Percentiles rank a stretch among this genome's conserved stretches.
Conservation (phyloP, 2,329 filamentous ascomycete genomes). For the Trichoderma sp. region DNA sequence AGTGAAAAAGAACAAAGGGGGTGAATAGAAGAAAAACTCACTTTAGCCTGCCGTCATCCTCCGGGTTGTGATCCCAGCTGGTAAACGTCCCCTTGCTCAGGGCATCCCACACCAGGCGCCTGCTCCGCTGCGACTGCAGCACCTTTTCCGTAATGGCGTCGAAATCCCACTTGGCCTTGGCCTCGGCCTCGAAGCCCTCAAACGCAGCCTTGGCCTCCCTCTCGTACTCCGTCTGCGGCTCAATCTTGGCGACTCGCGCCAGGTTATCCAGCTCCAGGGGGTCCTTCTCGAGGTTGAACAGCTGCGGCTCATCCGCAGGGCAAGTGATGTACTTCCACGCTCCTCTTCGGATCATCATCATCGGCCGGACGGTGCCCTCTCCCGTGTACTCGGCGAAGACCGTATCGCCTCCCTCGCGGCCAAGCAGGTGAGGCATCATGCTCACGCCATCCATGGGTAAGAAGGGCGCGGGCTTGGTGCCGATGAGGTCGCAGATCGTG, state of each 20-base stretch:
- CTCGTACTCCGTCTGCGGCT: conserved; percentile 47
- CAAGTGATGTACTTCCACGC: conserved; percentile 91
- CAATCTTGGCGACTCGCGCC: conserved; percentile 49
- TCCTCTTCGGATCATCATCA: conserved; percentile 92
- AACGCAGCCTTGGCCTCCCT: conserved; percentile 55
- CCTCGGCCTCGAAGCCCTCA: conserved; percentile 72
- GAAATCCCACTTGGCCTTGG: conserved; percentile 77
- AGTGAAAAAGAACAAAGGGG: background rate
- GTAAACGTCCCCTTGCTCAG: conserved; percentile 75
- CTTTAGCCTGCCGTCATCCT: conserved; percentile 68
- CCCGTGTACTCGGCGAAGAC: conserved; percentile 96
- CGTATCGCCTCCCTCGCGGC: conserved; percentile 70
- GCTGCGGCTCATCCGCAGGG: conserved; percentile 78
- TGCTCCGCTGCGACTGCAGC: conserved; percentile 74
- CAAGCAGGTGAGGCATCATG: conserved; percentile 75
- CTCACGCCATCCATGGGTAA: conserved; percentile 87
- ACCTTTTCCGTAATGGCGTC: conserved; percentile 74
- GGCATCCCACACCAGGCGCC: conserved; percentile 77
- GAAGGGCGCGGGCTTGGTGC: conserved; percentile 66
- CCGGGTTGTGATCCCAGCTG: conserved; percentile 83
- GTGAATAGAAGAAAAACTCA: conserved; percentile 43
- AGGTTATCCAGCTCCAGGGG: conserved; percentile 78
- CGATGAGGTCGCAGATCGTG: conserved; percentile 81
- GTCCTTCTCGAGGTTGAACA: conserved; percentile 78
- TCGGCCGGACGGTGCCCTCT: conserved; percentile 83